Evolutionary conservation across 139 green algal species (phyloP).

Genomic region (Cymbomonas tetramitiformis): DNA sequence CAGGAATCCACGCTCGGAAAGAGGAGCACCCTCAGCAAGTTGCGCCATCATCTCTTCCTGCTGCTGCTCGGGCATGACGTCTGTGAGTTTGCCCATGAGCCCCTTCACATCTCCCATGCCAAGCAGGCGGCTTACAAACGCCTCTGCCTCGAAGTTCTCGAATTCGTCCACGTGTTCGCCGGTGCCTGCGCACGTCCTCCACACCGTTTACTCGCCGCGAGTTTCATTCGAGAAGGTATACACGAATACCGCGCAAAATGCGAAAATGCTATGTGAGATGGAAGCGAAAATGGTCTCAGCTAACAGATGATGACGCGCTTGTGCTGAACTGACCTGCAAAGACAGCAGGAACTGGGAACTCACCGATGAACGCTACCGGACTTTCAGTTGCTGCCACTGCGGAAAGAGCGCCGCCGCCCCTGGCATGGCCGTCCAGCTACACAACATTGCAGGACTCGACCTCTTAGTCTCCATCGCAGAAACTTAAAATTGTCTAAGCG

Average conservation of each 20-base stretch:
- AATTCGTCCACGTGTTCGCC: conserved; percentile 99
- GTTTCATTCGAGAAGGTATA: neutral
- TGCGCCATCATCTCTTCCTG: conserved; percentile 76
- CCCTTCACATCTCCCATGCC: conserved; percentile 63
- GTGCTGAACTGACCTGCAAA: no score
- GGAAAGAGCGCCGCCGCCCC: conserved; percentile 83
- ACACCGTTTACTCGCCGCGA: no score
- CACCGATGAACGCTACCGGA: conserved; percentile 93
- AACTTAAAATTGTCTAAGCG: no score
- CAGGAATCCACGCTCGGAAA: no score
- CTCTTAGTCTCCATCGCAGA: no score
- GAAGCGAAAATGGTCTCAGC: no score
- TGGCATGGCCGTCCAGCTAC: conserved; percentile 95
- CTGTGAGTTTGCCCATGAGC: conserved; percentile 86
- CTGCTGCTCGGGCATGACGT: conserved; percentile 32
- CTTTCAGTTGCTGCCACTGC: conserved; percentile 81
- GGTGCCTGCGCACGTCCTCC: no score
- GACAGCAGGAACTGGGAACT: no score
- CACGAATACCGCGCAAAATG: neutral
- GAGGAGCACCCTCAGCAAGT: conserved; percentile 72
- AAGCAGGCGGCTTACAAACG: conserved; percentile 85
- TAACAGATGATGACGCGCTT: no score
- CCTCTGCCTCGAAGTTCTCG: conserved; percentile 84
- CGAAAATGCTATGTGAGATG: no score
- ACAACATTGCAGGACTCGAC: no score